Percentiles rank a stretch among this genome's conserved stretches.
Conservation (phyloP, 2,329 filamentous ascomycete genomes). For the Fusarium nisikadoi region DNA sequence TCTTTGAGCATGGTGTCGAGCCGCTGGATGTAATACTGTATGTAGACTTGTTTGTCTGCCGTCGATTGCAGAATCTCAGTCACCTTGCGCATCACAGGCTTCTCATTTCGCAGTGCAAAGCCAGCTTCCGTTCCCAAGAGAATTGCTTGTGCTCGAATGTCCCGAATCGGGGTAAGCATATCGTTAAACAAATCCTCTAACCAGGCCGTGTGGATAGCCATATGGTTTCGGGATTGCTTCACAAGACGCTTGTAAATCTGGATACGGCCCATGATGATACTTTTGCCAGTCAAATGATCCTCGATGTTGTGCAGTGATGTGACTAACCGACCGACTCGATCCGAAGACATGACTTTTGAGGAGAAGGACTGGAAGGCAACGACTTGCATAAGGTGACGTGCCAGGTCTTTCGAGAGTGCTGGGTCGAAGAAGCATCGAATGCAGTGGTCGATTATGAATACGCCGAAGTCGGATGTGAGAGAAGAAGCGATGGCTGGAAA, state of each 20-base stretch:
- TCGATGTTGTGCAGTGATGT: slow-evolving; percentile 77
- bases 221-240: slow-evolving; percentile 74
- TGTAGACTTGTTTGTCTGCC: slow-evolving; percentile 68
- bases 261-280: slow-evolving; percentile 80
- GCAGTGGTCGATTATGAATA: slow-evolving; percentile 83
- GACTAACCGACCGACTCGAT: slow-evolving; percentile 77
- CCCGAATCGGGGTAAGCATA: slow-evolving; percentile 80
- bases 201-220: slow-evolving; percentile 81
- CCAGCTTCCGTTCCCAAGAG: slow-evolving; percentile 77
- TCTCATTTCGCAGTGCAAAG: slow-evolving; percentile 74
- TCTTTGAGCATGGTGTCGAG: slow-evolving; percentile 76
- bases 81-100: slow-evolving; percentile 72
- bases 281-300: slow-evolving; percentile 79
- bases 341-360: slow-evolving; percentile 75
- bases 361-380: slow-evolving; percentile 84
- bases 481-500: slow-evolving; percentile 75
- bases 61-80: slow-evolving; percentile 68
- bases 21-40: slow-evolving; percentile 73
- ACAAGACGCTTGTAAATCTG: slow-evolving; percentile 82
- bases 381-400: slow-evolving; percentile 82
- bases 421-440: slow-evolving; percentile 78
- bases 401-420: slow-evolving; percentile 77
- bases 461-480: slow-evolving; percentile 80
- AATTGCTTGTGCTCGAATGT: slow-evolving; percentile 80
- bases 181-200: slow-evolving; percentile 83